These are phyloP conservation scores for Sarocladium strictum DNA, from an alignment of 2,329 filamentous ascomycete species.

Conservation along the genomic window DNA sequence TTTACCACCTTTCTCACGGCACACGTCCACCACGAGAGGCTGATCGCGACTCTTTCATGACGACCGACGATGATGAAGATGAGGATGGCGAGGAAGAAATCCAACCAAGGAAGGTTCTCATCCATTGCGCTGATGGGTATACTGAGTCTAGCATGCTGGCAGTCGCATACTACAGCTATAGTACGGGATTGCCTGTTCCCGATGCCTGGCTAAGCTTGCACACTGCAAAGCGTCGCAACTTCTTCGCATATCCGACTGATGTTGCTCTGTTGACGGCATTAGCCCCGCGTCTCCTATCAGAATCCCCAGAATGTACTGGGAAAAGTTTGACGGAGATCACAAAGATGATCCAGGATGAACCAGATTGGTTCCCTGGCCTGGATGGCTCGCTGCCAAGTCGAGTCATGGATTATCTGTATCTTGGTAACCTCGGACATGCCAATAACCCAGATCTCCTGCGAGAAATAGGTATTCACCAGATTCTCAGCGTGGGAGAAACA, in stretches of 20 bases:
- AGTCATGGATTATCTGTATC: slow-evolving; percentile 88
- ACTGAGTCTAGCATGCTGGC: slow-evolving; percentile 88
- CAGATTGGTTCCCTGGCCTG: slow-evolving; percentile 73
- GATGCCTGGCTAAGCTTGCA: slow-evolving; percentile 87
- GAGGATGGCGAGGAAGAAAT: slow-evolving; percentile 29
- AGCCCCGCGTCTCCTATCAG: slow-evolving; percentile 65
- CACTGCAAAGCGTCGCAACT: slow-evolving; percentile 75
- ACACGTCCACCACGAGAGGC: slow-evolving; percentile 33
- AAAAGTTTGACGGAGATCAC: slow-evolving; percentile 48
- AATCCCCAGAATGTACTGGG: slow-evolving; percentile 53
- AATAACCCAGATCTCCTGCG: slow-evolving; percentile 83
- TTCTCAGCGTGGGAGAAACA: slow-evolving; percentile 88
- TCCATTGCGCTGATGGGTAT: slow-evolving; percentile 94
- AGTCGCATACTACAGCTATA: slow-evolving; percentile 90
- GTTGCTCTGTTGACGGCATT: slow-evolving; percentile 75
- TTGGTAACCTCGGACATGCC: slow-evolving; percentile 87
- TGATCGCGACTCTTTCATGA: slow-evolving; percentile 22
- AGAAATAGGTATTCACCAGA: slow-evolving; percentile 75
- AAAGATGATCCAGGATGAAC: slow-evolving; percentile 51
- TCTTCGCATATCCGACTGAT: slow-evolving; percentile 92
- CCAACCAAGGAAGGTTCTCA: slow-evolving; percentile 63
- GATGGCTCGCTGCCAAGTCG: slow-evolving; percentile 90
- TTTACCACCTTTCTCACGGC: slow-evolving; percentile 75
- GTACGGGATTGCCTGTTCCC: slow-evolving; percentile 71
- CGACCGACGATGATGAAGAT: slow-evolving; percentile 22